Conservation (phyloP, 345 rosid genomes). For the Orychophragmus violaceus region DNA sequence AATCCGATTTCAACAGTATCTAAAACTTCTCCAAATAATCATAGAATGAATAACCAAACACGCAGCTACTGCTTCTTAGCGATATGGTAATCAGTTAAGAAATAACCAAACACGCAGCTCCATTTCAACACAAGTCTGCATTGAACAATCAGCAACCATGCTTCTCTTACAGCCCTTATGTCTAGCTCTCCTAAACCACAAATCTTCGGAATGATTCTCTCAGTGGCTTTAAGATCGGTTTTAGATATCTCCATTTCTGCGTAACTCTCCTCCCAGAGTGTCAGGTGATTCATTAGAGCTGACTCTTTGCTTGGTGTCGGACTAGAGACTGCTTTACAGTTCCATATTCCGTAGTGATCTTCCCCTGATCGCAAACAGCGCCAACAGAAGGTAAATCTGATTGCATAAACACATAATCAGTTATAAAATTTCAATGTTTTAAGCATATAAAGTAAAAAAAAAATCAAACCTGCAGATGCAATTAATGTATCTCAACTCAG, state of each 20-base stretch:
- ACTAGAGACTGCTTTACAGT: neutral
- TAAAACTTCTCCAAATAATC: no score
- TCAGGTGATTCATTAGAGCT: neutral
- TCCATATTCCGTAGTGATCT: neutral
- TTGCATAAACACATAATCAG: neutral
- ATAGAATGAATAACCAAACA: no score
- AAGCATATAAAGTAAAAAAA: neutral
- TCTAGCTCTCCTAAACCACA: neutral
- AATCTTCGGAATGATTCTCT: neutral
- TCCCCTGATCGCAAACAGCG: neutral
- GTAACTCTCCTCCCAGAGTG: neutral
- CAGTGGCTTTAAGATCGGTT: neutral
- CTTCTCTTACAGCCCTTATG: neutral
- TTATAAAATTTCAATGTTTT: neutral
- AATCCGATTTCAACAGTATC: no score
- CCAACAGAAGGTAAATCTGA: conserved; percentile 2
- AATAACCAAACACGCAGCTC: no score
- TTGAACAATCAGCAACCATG: neutral
- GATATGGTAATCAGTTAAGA: neutral
- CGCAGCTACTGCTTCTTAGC: neutral
- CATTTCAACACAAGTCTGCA: conserved; percentile 12
- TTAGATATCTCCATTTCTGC: neutral
- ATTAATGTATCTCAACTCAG: neutral
- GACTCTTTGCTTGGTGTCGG: neutral
- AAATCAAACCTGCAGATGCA: conserved; percentile 12